Conservation (phyloP, 306 rosid genomes). For the Castanea crenata region DNA sequence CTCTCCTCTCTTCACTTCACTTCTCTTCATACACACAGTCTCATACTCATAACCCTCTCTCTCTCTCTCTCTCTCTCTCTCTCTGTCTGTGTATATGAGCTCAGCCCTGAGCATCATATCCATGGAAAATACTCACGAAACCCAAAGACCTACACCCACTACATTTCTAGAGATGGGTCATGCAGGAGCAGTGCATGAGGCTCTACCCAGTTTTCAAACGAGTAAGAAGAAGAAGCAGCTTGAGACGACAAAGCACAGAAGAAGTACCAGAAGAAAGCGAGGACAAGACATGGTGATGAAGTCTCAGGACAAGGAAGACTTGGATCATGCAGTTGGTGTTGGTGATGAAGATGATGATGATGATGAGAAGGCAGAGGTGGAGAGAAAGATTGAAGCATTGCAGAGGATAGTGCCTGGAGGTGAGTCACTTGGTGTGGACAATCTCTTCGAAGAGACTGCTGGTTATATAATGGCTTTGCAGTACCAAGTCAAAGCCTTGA, state of each 20-base stretch:
- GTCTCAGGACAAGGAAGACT: background rate
- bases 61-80: background rate
- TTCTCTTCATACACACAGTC: background rate
- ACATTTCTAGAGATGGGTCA: conserved; percentile 24
- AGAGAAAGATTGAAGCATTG: conserved; percentile 74
- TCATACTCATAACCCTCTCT: background rate
- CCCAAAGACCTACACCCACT: conserved; percentile 27
- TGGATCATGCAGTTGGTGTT: background rate
- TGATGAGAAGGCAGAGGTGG: conserved; percentile 64
- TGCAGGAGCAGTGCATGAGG: conserved; percentile 19
- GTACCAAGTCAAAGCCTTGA: conserved; percentile 71
- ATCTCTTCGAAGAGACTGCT: conserved; percentile 88
- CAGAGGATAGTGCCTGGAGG: conserved; percentile 90
- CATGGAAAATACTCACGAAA: conserved; percentile 31
- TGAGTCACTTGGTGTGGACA: conserved; percentile 63
- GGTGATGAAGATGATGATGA: conserved; percentile 23
- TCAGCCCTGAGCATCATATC: background rate
- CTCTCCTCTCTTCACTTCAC: background rate
- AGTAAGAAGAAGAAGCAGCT: conserved; percentile 4
- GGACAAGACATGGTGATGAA: background rate
- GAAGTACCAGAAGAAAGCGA: conserved; percentile 4
- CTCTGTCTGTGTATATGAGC: background rate
- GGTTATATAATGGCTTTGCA: conserved; percentile 72
- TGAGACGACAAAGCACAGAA: background rate
- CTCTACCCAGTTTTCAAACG: conserved; percentile 26